These are phyloP conservation scores for Circinella minor DNA, from an alignment of 371 early-diverging fungal genomes.

Conservation along the genomic window DNA sequence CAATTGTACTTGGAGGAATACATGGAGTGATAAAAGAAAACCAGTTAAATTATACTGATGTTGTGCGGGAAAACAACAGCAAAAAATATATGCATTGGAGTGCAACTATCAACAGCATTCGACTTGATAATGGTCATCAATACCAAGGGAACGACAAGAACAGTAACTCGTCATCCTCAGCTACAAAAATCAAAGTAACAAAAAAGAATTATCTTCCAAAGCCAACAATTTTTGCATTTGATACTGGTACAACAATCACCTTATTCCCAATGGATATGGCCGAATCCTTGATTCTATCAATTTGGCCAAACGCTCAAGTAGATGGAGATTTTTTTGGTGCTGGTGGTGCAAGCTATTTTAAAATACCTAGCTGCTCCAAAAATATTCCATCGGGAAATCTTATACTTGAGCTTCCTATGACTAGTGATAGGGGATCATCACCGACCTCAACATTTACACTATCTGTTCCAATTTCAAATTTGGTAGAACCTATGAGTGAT, in stretches of 20 bases:
- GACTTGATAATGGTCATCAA: neutral
- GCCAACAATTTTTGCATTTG: neutral
- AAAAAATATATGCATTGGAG: neutral
- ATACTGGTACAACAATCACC: slow-evolving; percentile 1
- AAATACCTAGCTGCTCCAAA: neutral
- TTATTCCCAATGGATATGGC: neutral
- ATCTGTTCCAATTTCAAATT: neutral
- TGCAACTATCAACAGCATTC: neutral
- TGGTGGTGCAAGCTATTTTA: neutral
- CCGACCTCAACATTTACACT: neutral
- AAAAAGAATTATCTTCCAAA: neutral
- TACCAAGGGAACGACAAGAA: too few relatives aligned
- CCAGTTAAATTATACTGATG: neutral
- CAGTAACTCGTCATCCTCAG: neutral
- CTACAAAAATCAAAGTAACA: neutral
- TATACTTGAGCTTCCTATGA: neutral
- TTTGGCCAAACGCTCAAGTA: slow-evolving; percentile 1
- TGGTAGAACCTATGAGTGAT: neutral
- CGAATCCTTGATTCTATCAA: neutral
- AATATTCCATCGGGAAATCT: slow-evolving; percentile 1
- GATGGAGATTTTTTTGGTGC: neutral
- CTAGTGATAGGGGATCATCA: neutral
- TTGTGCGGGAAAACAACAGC: neutral
- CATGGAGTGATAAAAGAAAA: neutral
- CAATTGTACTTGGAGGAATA: neutral